Base-by-base conservation (phyloP, 257 asterid species). In the Haberlea rhodopensis region DNA sequence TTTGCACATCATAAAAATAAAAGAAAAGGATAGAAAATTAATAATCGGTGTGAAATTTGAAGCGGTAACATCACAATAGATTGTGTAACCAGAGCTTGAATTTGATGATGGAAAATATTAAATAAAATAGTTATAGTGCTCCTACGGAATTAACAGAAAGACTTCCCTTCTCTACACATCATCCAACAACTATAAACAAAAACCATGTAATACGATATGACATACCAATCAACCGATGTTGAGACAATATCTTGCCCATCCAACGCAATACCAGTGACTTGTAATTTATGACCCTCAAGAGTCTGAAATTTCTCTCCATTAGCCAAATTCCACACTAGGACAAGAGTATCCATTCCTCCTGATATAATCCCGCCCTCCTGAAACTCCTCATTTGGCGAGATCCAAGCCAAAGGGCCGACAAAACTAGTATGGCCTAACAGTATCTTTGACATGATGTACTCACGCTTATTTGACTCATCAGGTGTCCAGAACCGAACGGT, bases 351-450 rank as follows among this genome's bases (percentile, higher is more conserved):
- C 99, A 84, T 86, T 58, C 99, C 99, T 59, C 99, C 99, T 20
- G 99, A 90, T 51, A 94, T 75, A 65, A 94, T 69, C 48, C 95
- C 92, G 53, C 99, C 97, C 72, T 88, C 90, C 20, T 95, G 96
- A 55, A 86, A 78, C 79, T 87, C 96, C 54, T 84, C 95, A 46
- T 54, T 76, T 0, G 96, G 95, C 0, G 91, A 71, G 72, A 94
- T 67, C 97, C 99, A 94, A 48, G 89, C 84, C 80, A 94, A 54
- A 2, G 99, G 99, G 53, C 99, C 99, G 62, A 90, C 99, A 57
- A 94, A 94, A 74, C 97, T 90, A 60, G 95, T 88, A 73, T 94
- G 99, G 22, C 99, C 97, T 71, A 90, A 57, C 49, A 94, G 71
- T 73, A 94, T 86, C 72, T 86, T 90, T 1, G 96, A 90, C 65